Evolutionary conservation across 345 rosid genomes (phyloP).

Genomic region (Camelina neglecta): DNA sequence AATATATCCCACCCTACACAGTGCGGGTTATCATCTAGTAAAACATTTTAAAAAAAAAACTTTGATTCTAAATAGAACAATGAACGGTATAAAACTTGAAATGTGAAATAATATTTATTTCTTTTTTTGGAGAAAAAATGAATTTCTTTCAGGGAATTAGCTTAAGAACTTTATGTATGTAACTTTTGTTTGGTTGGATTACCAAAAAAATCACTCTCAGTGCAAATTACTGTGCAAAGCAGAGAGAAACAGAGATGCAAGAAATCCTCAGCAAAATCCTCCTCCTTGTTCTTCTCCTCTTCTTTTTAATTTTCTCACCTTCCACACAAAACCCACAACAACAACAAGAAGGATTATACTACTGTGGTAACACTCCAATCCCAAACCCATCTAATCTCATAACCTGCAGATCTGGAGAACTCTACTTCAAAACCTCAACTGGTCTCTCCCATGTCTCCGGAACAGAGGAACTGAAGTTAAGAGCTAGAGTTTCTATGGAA

Average conservation of each 20-base stretch:
- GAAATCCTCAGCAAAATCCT: conserved; percentile 38
- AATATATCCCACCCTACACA: too few relatives aligned
- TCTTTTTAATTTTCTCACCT: conserved; percentile 28
- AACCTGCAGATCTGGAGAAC: conserved; percentile 55
- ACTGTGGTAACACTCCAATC: conserved; percentile 48
- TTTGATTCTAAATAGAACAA: too few relatives aligned
- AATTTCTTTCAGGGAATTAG: background rate
- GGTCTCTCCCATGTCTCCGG: conserved; percentile 47
- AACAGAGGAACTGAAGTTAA: conserved; percentile 38
- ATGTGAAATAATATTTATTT: too few relatives aligned
- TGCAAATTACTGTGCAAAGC: background rate
- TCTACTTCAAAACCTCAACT: conserved; percentile 56
- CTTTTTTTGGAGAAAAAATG: too few relatives aligned
- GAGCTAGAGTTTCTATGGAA: conserved; percentile 59
- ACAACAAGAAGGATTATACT: background rate
- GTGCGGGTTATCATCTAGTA: too few relatives aligned
- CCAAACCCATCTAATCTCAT: conserved; percentile 44
- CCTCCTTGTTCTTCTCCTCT: conserved; percentile 24
- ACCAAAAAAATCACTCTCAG: background rate
- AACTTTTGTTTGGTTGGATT: background rate
- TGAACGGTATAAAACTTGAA: too few relatives aligned
- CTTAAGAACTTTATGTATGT: background rate
- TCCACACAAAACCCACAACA: conserved; percentile 30
- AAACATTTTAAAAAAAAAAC: too few relatives aligned
- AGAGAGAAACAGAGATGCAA: conserved; percentile 34